Evolutionary conservation across 768 basidiomycete species (phyloP), one percentile per base, ranked within the genome.

Genomic region (Pisolithus orientalis): DNA sequence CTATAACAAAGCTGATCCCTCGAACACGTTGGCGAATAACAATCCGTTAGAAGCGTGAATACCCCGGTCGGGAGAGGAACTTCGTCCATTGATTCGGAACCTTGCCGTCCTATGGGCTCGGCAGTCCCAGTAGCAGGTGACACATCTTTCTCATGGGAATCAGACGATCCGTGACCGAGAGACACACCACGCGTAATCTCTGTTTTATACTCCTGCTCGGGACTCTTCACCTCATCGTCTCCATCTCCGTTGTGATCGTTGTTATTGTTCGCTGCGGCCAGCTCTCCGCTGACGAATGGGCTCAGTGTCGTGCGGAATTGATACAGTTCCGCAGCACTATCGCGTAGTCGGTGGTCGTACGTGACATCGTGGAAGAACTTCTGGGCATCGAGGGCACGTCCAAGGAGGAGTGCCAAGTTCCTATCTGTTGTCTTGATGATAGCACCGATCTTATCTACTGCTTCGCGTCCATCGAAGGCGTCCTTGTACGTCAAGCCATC

Each of bases 301-400:
- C 85, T 91, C 38, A 96, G 65, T 62, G 85, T 83, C 44, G 90
- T 85, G 57, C 84, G 78, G 70, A 99, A 98, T 65, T 95, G 94
- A 69, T 97, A 99, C 29, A 99, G 70, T 70, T 99, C 96, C 55
- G 79, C 78, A 0, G 84, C 73, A 61, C 84, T 92, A 69, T 98
- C 96, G 47, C 96, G 76, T 52, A 99, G 67, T 13, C 95, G 86
- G 67, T 99, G 96, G 63, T 97, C 95, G 64, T 98, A 99, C 8
- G 96, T 97, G 59, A 99, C 96, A 63, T 98, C 96, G 64, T 99
- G 96, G 66, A 99, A 98, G 72, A 93, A 98, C 72, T 98, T 98
- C 68, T 98, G 96, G 8, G 94, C 88, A 63, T 98, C 96, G 49
- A 99, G 75, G 3, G 96, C 94, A 39, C 96, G 81, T 5, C 96